Evolutionary conservation across 164 flowering plant species (phyloP), one percentile per base, ranked within the genome.

Genomic region (Umbellularia californica): DNA sequence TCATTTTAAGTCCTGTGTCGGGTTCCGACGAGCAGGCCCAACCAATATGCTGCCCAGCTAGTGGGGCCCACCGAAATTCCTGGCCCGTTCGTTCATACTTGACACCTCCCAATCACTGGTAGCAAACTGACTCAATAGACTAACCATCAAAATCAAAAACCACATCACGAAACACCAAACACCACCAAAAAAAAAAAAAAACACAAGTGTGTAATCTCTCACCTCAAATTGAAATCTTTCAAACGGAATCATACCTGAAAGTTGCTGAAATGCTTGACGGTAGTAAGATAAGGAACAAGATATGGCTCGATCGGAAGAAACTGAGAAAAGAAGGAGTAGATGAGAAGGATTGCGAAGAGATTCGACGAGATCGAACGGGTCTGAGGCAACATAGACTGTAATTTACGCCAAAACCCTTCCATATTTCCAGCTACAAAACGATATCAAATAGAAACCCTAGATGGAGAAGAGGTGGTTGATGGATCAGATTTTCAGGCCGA

Each of bases 261-360:
- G 28, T 77, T 73, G 73, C 41, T 72, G 73, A 77, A 77, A 62
- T 77, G 79, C 76, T 77, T 77, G 28, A 77, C 76, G 22, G 76
- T 35, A 30, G 79, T 77, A 50, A 73, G 69, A 50, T 77, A 77
- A 9, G 76, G 79, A 10, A 77, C 79, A 12, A 77, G 63, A 58
- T 77, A 77, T 3, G 79, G 79, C 28, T 77, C 76, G 72, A 77
- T 73, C 5, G 76, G 79, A 12, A 72, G 79, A 63, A 77, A 77
- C 23, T 77, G 76, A 60, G 75, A 77, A 20, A 64, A 77, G 62
- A 73, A 77, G 63, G 79, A 77, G 65, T 77, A 77, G 50, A 62
- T 58, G 50, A 77, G 24, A 24, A 77, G 72, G 6, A 77, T 24
- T 3, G 74, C 17, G 12, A 77, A 63, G 47, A 72, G 51, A 25